Percentiles rank a stretch among this genome's conserved stretches.
Evolutionary conservation across 1,139 yeast species (phyloP).

Genomic region (Ogataea hybrid): DNA sequence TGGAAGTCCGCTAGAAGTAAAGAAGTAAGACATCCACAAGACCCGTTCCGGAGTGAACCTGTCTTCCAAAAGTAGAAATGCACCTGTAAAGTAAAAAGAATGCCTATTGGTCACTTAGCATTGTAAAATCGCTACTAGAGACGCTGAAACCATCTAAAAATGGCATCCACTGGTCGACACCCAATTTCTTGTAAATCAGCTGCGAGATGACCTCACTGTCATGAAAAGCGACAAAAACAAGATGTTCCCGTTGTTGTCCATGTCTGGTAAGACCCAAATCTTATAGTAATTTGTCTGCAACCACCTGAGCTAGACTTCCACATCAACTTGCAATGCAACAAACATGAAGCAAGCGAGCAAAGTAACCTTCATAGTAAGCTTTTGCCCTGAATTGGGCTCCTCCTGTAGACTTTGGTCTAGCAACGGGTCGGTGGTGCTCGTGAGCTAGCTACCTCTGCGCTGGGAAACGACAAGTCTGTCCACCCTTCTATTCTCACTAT

Average conservation of each 20-base stretch:
- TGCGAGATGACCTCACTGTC: constrained; percentile 54
- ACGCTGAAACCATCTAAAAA: constrained; percentile 48
- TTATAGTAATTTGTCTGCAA: constrained; percentile 45
- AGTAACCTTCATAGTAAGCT: constrained; percentile 45
- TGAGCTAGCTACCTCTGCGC: neutral
- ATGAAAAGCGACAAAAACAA: constrained; percentile 44
- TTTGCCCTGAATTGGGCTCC: constrained; percentile 39
- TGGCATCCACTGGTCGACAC: constrained; percentile 54
- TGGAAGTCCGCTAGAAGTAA: constrained; percentile 47
- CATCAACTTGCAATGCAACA: constrained; percentile 51
- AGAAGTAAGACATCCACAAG: constrained; percentile 54
- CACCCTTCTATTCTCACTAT: neutral
- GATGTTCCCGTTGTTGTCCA: constrained; percentile 48
- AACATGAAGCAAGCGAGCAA: constrained; percentile 49
- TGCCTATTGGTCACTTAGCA: constrained; percentile 37
- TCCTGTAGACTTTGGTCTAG: constrained; percentile 43
- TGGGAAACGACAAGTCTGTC: neutral
- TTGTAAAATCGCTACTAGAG: constrained; percentile 46
- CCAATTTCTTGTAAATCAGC: constrained; percentile 47
- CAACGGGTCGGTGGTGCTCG: constrained; percentile 29
- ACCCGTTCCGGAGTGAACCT: constrained; percentile 56
- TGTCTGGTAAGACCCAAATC: constrained; percentile 42
- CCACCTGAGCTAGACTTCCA: constrained; percentile 47
- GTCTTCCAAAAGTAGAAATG: constrained; percentile 46
- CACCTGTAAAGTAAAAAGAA: constrained; percentile 42